Evolutionary conservation across 2,329 filamentous ascomycete genomes (phyloP).

Genomic region (Plectosphaerella sp.): DNA sequence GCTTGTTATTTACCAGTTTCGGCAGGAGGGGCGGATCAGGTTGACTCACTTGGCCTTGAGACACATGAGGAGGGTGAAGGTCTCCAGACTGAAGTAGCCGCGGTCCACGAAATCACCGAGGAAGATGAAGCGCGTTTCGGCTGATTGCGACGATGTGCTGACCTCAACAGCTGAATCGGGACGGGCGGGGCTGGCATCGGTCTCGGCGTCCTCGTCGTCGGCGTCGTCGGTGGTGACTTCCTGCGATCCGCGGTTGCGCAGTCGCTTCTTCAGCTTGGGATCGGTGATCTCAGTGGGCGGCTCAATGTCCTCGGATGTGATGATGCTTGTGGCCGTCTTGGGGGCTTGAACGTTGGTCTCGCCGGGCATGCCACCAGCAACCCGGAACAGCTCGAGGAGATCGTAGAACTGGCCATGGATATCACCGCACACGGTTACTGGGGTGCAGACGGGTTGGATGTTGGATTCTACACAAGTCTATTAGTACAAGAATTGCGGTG

Average conservation of each 20-base stretch:
- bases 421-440: constrained; percentile 95
- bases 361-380: constrained; percentile 94
- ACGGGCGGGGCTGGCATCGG: constrained; percentile 26
- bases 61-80: constrained; percentile 94
- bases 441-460: constrained; percentile 95
- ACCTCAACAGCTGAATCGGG: constrained; percentile 27
- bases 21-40: neutral
- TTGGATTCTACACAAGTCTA: constrained; percentile 69
- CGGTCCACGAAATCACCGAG: constrained; percentile 94
- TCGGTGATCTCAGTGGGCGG: constrained; percentile 85
- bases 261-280: constrained; percentile 80
- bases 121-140: constrained; percentile 54
- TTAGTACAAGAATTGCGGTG: neutral
- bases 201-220: constrained; percentile 43
- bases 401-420: constrained; percentile 99
- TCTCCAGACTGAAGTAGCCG: constrained; percentile 96
- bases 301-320: constrained; percentile 88
- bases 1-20: constrained; percentile 13
- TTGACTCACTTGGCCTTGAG: constrained; percentile 65
- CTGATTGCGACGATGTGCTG: constrained; percentile 38
- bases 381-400: constrained; percentile 90
- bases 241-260: constrained; percentile 48
- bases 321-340: constrained; percentile 65
- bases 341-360: constrained; percentile 68
- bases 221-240: constrained; percentile 37